Conservation (phyloP, 305 asterid genomes). For the Plantago coronopus region DNA sequence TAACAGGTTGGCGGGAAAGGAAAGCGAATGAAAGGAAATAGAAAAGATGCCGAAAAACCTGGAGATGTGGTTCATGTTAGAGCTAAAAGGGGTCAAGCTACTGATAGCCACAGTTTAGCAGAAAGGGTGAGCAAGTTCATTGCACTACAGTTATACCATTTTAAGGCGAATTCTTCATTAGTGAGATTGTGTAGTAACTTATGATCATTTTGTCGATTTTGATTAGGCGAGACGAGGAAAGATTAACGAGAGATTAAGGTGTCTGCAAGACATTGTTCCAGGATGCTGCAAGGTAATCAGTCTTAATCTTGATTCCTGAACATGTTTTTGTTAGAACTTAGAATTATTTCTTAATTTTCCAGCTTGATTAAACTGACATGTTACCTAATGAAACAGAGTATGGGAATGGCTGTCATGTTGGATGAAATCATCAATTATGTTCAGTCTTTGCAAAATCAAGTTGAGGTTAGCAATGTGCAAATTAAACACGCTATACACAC, state of each 20-base stretch:
- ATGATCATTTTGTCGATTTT: background rate
- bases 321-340: no score
- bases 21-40: conserved; percentile 40
- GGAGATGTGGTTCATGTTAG: conserved; percentile 82
- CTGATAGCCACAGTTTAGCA: conserved; percentile 94
- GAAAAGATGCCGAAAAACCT: conserved; percentile 37
- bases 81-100: conserved; percentile 89
- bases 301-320: background rate
- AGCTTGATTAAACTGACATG: conserved; percentile 4
- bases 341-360: background rate
- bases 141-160: background rate
- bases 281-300: conserved; percentile 78
- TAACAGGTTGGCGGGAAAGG: conserved; percentile 47
- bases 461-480: conserved; percentile 50
- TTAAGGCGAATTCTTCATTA: background rate
- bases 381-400: conserved; percentile 49
- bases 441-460: conserved; percentile 86
- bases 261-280: conserved; percentile 88
- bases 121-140: conserved; percentile 55
- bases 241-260: conserved; percentile 68
- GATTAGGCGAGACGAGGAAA: conserved; percentile 83
- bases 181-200: background rate
- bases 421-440: conserved; percentile 86
- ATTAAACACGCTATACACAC: background rate
- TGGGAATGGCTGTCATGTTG: conserved; percentile 97